Evolutionary conservation across 2,329 filamentous ascomycete species (phyloP).

Genomic region (Simplicillium aogashimaense): DNA sequence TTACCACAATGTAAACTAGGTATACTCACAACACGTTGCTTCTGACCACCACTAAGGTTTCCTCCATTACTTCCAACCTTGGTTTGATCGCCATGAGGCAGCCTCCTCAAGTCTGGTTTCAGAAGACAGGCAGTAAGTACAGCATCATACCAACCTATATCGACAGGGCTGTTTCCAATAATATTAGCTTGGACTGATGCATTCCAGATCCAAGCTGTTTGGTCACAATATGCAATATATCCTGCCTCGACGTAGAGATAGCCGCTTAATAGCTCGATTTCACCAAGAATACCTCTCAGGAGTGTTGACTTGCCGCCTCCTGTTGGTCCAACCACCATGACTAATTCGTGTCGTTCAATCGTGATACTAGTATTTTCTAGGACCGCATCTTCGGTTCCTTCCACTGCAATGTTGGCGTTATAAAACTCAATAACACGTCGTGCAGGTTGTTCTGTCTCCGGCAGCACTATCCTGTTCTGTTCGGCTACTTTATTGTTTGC

Average conservation of each 20-base stretch:
- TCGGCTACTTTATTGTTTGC: no score
- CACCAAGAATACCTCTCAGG: constrained; percentile 10
- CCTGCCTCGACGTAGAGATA: constrained; percentile 4
- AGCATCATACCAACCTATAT: constrained; percentile 11
- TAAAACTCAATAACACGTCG: no score
- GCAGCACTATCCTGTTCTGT: no score
- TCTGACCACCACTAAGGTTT: constrained; percentile 15
- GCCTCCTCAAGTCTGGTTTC: constrained; percentile 9
- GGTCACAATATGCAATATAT: constrained; percentile 11
- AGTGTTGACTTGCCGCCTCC: constrained; percentile 13
- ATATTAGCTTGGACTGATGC: constrained; percentile 14
- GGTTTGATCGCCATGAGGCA: constrained; percentile 12
- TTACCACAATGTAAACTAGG: no score
- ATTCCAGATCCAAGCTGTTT: constrained; percentile 13
- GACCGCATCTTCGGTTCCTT: no score
- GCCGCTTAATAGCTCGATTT: constrained; percentile 8
- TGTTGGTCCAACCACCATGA: constrained; percentile 11
- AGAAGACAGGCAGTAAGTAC: constrained; percentile 12
- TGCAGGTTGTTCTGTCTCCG: no score
- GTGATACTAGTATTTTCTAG: no score
- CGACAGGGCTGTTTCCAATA: constrained; percentile 7
- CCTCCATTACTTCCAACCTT: constrained; percentile 11
- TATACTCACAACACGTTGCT: constrained; percentile 10
- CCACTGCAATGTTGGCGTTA: no score
- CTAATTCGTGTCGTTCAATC: no score